Percentiles rank a stretch among this genome's conserved stretches.
Conservation (phyloP, 2,329 filamentous ascomycete species). For the Paraconiothyrium brasiliense region DNA sequence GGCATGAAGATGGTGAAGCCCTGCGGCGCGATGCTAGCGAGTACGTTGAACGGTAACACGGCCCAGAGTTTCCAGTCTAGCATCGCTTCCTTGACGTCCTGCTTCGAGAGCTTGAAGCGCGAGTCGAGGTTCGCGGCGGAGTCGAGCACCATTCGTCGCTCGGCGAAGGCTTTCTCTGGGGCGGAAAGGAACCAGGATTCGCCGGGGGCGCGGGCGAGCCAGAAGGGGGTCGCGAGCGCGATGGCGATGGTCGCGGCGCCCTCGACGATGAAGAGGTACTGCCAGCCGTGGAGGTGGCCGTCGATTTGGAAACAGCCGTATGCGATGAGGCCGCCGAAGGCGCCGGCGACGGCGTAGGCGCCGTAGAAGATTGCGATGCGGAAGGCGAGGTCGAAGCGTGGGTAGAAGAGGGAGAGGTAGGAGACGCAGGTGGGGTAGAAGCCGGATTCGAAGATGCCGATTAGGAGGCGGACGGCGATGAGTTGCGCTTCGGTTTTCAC, state of each 20-base stretch:
- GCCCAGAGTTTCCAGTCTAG: conserved; percentile 37
- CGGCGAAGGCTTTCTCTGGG: conserved; percentile 28
- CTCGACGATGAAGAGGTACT: conserved; percentile 58
- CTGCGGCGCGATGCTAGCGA: conserved; percentile 54
- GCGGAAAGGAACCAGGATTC: conserved; percentile 51
- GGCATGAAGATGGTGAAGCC: conserved; percentile 56
- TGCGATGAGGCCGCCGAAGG: conserved; percentile 53
- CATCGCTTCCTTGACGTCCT: conserved; percentile 29
- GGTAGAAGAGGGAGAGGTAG: conserved; percentile 63
- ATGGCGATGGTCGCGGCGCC: conserved; percentile 47
- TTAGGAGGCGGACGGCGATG: conserved; percentile 32
- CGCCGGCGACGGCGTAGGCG: conserved; percentile 53
- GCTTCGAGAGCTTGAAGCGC: conserved; percentile 23
- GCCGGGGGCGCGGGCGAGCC: conserved; percentile 36
- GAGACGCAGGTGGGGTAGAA: conserved; percentile 65
- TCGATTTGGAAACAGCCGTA: conserved; percentile 59
- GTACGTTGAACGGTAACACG: conserved; percentile 48
- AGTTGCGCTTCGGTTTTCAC: conserved; percentile 29
- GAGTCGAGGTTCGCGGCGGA: conserved; percentile 19
- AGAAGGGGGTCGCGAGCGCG: conserved; percentile 38
- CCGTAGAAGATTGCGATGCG: conserved; percentile 57
- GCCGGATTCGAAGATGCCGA: conserved; percentile 61
- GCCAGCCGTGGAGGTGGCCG: conserved; percentile 57
- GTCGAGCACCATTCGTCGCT: conserved; percentile 28
- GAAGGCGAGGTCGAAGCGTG: conserved; percentile 53